A percentile compares a stretch with the other conserved stretches of the same genome.
phyloP scores from a whole-genome alignment of 2,329 filamentous ascomycete genomes.

The Torrubiella hemipterigena region DNA sequence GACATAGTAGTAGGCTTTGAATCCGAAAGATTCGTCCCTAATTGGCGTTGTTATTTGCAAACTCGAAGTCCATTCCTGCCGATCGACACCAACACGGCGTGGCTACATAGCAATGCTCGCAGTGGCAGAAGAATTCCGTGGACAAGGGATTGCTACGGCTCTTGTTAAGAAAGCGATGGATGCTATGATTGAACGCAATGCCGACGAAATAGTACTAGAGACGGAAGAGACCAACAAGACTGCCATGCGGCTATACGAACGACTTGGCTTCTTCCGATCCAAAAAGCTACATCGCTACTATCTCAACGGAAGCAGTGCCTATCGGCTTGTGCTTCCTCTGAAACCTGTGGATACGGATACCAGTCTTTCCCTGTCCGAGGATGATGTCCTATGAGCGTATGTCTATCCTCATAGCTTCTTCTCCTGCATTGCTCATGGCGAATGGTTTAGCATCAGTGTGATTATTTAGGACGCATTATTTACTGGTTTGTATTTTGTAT shows the following conservation, averaged over 20 bases:
- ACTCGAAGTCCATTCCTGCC: conserved; percentile 77
- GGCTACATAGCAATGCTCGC: conserved; percentile 99
- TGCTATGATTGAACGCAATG: conserved; percentile 70
- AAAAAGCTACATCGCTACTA: conserved; percentile 95
- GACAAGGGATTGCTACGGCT: conserved; percentile 75
- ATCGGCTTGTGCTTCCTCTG: conserved; percentile 72
- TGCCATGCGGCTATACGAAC: conserved; percentile 85
- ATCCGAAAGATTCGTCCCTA: conserved; percentile 50
- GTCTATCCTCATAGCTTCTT: no score
- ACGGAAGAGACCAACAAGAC: conserved; percentile 88
- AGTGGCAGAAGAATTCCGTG: conserved; percentile 68
- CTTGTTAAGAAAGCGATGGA: conserved; percentile 87
- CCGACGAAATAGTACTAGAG: conserved; percentile 91
- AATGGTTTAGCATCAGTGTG: no score
- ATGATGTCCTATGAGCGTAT: no score
- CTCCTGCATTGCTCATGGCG: no score
- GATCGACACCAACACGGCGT: conserved; percentile 60
- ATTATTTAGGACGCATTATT: no score
- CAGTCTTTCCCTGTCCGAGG: conserved; percentile 21
- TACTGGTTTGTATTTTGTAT: no score
- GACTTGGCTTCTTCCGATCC: conserved; percentile 80
- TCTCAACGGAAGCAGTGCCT: conserved; percentile 90
- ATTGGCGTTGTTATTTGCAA: conserved; percentile 93
- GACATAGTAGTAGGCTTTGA: conserved; percentile 48
- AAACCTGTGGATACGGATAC: conserved; percentile 38